phyloP scores from a whole-genome alignment of 139 green algal genomes.

The Zygnema circumcarinatum region DNA sequence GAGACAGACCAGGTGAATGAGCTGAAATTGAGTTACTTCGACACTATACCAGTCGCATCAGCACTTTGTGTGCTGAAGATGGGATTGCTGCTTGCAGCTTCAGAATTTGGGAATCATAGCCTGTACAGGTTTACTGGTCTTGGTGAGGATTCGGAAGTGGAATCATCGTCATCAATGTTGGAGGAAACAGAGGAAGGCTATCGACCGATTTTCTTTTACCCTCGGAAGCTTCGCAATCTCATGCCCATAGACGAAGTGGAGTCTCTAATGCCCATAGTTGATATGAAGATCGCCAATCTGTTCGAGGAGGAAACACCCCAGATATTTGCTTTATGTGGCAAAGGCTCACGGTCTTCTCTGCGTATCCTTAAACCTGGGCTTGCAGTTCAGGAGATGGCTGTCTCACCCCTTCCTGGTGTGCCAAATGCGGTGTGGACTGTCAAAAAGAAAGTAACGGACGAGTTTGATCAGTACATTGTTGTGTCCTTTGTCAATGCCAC shows the following conservation, averaged over 20 bases:
- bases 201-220: conserved; percentile 86
- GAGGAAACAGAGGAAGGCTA: conserved; percentile 89
- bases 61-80: conserved; percentile 92
- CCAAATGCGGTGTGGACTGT: conserved; percentile 93
- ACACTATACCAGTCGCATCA: conserved; percentile 85
- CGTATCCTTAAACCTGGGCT: conserved; percentile 90
- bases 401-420: conserved; percentile 82
- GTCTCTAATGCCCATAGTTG: conserved; percentile 84
- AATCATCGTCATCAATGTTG: conserved; percentile 72
- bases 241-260: conserved; percentile 86
- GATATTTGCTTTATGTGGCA: conserved; percentile 88
- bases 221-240: conserved; percentile 88
- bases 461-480: conserved; percentile 95
- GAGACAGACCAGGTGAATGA: conserved; percentile 81
- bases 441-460: conserved; percentile 70
- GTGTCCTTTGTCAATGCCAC: conserved; percentile 97
- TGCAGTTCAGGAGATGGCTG: conserved; percentile 90
- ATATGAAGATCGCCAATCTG: conserved; percentile 87
- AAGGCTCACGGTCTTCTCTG: conserved; percentile 81
- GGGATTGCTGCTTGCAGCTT: conserved; percentile 96
- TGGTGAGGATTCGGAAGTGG: conserved; percentile 91
- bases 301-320: conserved; percentile 82
- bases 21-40: conserved; percentile 96
- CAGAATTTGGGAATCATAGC: conserved; percentile 94
- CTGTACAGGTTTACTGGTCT: conserved; percentile 97